Conservation (phyloP, 257 asterid species). For the Salvia splendens region DNA sequence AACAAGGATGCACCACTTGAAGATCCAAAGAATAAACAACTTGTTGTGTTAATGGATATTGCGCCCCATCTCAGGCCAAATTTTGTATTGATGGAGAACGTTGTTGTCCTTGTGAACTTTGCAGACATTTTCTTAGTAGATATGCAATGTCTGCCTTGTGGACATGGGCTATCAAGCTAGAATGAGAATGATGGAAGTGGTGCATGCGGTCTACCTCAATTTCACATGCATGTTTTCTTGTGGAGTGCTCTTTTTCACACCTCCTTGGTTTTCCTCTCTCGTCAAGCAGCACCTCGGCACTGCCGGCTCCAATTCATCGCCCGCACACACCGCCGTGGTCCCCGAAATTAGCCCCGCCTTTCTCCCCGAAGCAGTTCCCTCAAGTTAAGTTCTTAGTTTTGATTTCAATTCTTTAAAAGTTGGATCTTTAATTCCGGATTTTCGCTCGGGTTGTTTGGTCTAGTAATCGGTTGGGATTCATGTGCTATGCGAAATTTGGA, state of each 20-base stretch:
- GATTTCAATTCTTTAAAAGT: too few species aligned
- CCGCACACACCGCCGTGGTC: too few species aligned
- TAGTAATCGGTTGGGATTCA: too few species aligned
- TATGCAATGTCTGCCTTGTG: slow-evolving; percentile 72
- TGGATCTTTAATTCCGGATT: too few species aligned
- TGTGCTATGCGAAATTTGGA: too few species aligned
- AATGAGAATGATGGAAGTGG: slow-evolving; percentile 86
- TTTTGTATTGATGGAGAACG: slow-evolving; percentile 84
- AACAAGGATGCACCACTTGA: slow-evolving; percentile 50
- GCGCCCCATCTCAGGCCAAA: slow-evolving; percentile 59
- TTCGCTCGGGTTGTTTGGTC: too few species aligned
- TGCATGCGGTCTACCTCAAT: slow-evolving; percentile 83
- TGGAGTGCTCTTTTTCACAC: slow-evolving; percentile 95
- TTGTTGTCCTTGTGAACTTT: slow-evolving; percentile 70
- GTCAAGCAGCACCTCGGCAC: too few species aligned
- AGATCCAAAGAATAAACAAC: slow-evolving; percentile 66
- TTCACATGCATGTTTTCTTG: slow-evolving; percentile 68
- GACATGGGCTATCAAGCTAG: slow-evolving; percentile 72
- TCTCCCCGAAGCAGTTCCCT: too few species aligned
- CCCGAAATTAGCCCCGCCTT: too few species aligned
- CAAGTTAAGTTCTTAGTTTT: too few species aligned
- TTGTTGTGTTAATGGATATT: slow-evolving; percentile 66
- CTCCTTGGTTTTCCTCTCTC: too few species aligned
- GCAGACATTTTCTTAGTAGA: slow-evolving; percentile 60
- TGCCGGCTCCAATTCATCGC: too few species aligned